Evolutionary conservation across 257 asterid genomes (phyloP), one percentile per base, ranked within the genome.

Genomic region (Lavandula angustifolia): DNA sequence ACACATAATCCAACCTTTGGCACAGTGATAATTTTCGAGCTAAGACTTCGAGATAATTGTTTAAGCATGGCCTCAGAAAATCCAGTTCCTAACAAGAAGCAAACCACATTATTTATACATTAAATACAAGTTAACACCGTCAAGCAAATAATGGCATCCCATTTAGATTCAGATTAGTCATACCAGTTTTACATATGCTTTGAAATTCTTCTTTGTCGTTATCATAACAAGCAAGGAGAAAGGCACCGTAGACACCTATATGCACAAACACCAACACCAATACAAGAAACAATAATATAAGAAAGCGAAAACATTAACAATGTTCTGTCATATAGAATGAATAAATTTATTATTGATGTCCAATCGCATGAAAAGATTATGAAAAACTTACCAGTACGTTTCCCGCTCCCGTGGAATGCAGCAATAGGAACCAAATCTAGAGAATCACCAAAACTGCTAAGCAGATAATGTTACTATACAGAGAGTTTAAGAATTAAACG

Each of bases 371-470:
- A 61, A 44, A 76, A 60, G 51, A 14, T 33, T 34, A 7, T 14
- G 32, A 69, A 53, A 14, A 54, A 55, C 70, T 76, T 75, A 90
- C 99, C 98, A 61, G 95, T 81, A 51, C 95, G 96, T 75, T 94
- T 94, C 34, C 99, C 99, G 71, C 82, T 77, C 64, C 98, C 98
- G 73, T 94, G 96, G 69, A 88, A 94, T 73, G 95, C 98, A 54
- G 89, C 99, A 75, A 90, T 88, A n/a, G 96, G 99, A 43, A 88
- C 98, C 92, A 94, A 80, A 81, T 94, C 99, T 70, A 94, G 70
- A 1, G 98, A 94, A 81, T 94, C 99, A 2, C 95, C 98, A 70
- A 85, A 76, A 68, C 98, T 94, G 92, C 69, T 79, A 63, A 69
- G 57, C 53, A 74, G 35, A 67, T 60, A 42, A 33, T 51, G 63